Evolutionary conservation across 345 rosid species (phyloP), one percentile per base, ranked within the genome.

Genomic region (Brassica juncea): DNA sequence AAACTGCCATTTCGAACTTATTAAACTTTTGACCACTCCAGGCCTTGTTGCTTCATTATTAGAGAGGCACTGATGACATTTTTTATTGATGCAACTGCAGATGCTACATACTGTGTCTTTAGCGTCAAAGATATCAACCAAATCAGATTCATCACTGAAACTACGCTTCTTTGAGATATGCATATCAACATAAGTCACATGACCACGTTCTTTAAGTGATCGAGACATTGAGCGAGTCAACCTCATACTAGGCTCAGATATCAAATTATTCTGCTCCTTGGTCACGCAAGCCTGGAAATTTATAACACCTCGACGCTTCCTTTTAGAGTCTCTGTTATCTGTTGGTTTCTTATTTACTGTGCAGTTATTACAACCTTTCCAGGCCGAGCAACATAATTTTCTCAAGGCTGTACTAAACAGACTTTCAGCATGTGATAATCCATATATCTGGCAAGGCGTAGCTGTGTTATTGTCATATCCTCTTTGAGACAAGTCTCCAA

Each of bases 221-320:
- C 30, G 84, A 66, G 32, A 78, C 81, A 77, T 89, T 11, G 94
- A 90, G 68, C 94, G 87, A 58, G 94, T 91, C 74, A 88, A 10
- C 71, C 94, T 89, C 21, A 71, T 81, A 74, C 58, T 78, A 54
- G 1, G 72, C 63, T 81, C 87, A 3, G 57, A 3, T 52, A 5
- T 52, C 57, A 52, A 52, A 52, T n/a, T 52, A 3, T 52, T 31
- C 34, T 31, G 57, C 57, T 52, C 57, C 57, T 52, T 52, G 19
- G 57, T 52, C 19, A 14, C 15, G 66, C 84, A 61, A 73, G 74
- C 85, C 30, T 59, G 55, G 16, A 68, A 58, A 52, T 74, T 81
- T 66, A 72, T 83, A 23, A 80, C 65, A 77, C 76, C 83, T 81
- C 84, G 85, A 66, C 76, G n/a, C 72, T 73, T 85, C 69, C 82